phyloP scores from a whole-genome alignment of 495 filamentous ascomycete species.

The Cairneyella variabilis region DNA sequence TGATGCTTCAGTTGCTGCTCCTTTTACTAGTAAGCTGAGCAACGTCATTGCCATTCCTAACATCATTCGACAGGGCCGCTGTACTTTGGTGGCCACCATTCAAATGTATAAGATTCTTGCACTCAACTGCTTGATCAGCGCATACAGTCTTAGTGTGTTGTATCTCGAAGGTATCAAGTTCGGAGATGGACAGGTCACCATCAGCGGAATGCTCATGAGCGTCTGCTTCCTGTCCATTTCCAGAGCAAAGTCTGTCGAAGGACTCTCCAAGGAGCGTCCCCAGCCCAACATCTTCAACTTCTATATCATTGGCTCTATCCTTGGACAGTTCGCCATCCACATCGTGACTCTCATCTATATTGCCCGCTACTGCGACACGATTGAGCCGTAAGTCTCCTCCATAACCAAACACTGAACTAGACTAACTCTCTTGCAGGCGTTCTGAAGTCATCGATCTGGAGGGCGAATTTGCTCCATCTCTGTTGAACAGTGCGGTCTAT shows the following conservation, averaged over 20 bases:
- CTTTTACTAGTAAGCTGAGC: constrained; percentile 95
- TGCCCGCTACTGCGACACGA: constrained; percentile 76
- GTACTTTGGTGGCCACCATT: constrained; percentile 95
- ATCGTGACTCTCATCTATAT: constrained; percentile 94
- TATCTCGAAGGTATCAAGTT: constrained; percentile 99
- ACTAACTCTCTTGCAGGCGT: constrained; percentile 50
- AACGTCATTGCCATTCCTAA: constrained; percentile 98
- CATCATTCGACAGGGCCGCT: constrained; percentile 95
- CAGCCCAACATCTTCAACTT: constrained; percentile 99
- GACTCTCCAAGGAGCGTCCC: constrained; percentile 91
- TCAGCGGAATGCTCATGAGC: constrained; percentile 99
- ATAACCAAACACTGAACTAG: neutral
- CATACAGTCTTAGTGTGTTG: constrained; percentile 93
- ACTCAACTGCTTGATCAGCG: constrained; percentile 96
- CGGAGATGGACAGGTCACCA: constrained; percentile 96
- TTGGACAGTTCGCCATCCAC: constrained; percentile 96
- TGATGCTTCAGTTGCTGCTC: constrained; percentile 94
- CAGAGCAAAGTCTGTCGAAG: constrained; percentile 89
- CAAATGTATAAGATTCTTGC: constrained; percentile 99
- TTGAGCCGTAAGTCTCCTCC: constrained; percentile 65
- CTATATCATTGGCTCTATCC: constrained; percentile 97
- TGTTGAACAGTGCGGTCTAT: constrained; percentile 96
- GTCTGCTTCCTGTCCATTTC: constrained; percentile 98
- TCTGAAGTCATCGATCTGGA: constrained; percentile 79
- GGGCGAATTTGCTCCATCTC: constrained; percentile 88